Conservation (phyloP, 2,329 filamentous ascomycete species). For the Trichoderma sp. region DNA sequence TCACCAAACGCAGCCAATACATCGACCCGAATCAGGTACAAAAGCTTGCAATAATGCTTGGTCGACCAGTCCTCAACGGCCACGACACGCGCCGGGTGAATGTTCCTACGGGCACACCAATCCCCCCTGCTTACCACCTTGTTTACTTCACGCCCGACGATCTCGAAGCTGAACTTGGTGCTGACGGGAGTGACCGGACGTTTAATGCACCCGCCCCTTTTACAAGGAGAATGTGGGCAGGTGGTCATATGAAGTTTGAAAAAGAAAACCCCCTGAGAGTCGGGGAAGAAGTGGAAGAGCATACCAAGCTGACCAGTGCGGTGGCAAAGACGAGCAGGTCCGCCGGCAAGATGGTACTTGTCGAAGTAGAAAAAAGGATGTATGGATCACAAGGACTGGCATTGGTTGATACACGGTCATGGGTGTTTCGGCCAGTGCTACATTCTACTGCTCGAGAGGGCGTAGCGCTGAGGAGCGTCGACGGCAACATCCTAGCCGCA, state of each 20-base stretch:
- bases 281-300: slow-evolving; percentile 55
- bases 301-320: slow-evolving; percentile 53
- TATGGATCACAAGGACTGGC: slow-evolving; percentile 49
- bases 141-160: slow-evolving; percentile 61
- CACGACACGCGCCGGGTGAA: slow-evolving; percentile 35
- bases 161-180: slow-evolving; percentile 52
- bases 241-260: slow-evolving; percentile 48
- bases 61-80: slow-evolving; percentile 43
- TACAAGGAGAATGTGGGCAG: slow-evolving; percentile 66
- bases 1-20: slow-evolving; percentile 40
- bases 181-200: slow-evolving; percentile 58
- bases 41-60: slow-evolving; percentile 57
- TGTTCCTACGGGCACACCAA: slow-evolving; percentile 40
- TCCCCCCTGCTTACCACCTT: slow-evolving; percentile 61
- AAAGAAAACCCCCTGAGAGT: slow-evolving; percentile 40
- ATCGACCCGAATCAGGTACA: slow-evolving; percentile 63
- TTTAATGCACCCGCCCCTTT: slow-evolving; percentile 61
- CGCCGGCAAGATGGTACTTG: slow-evolving; percentile 61
- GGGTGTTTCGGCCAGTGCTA: slow-evolving; percentile 44
- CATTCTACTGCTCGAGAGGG: slow-evolving; percentile 12
- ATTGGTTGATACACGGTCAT: slow-evolving; percentile 54
- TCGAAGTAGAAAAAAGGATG: slow-evolving; percentile 61
- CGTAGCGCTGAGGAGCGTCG: background rate
- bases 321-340: slow-evolving; percentile 53
- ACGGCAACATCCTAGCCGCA: slow-evolving; percentile 23